phyloP scores from a whole-genome alignment of 164 flowering plant genomes.

The Tetrastigma voinierianum region DNA sequence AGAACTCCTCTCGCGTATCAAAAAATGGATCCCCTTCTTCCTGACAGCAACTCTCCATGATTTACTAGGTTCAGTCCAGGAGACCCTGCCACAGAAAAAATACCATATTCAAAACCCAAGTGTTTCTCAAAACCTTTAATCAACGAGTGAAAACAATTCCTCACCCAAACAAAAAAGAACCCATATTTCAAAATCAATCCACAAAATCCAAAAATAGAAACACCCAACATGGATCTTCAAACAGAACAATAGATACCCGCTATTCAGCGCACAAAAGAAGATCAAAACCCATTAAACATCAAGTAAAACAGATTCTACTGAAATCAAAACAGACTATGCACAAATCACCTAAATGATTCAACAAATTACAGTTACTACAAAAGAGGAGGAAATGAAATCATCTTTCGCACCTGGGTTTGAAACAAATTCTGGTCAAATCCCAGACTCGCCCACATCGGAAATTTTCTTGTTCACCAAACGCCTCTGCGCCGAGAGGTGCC shows the following conservation, averaged over 20 bases:
- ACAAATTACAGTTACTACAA: not conserved
- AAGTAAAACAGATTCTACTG: too few relatives aligned
- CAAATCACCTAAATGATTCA: not conserved
- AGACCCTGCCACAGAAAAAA: conserved; percentile 20
- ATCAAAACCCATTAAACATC: not conserved
- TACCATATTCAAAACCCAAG: conserved; percentile 5
- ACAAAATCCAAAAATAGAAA: not conserved
- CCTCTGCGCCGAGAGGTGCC: conserved; percentile 3
- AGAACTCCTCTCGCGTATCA: conserved; percentile 60
- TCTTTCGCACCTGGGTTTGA: conserved; percentile 27
- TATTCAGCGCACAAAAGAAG: not conserved
- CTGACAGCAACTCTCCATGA: conserved; percentile 32
- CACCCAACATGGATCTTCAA: conserved; percentile 2
- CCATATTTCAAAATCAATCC: not conserved
- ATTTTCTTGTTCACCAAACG: conserved; percentile 3
- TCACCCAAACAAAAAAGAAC: not conserved
- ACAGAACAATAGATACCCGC: not conserved
- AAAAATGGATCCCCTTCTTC: conserved; percentile 58
- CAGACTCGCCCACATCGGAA: conserved; percentile 9
- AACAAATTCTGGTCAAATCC: conserved; percentile 14
- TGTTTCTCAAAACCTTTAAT: conserved; percentile 2
- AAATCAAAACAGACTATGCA: not conserved
- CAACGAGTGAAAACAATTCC: too few relatives aligned
- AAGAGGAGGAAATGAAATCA: not conserved
- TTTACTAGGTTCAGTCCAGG: conserved; percentile 26